phyloP scores from a whole-genome alignment of 805 yeast genomes.

The Wickerhamomyces silvicola region DNA sequence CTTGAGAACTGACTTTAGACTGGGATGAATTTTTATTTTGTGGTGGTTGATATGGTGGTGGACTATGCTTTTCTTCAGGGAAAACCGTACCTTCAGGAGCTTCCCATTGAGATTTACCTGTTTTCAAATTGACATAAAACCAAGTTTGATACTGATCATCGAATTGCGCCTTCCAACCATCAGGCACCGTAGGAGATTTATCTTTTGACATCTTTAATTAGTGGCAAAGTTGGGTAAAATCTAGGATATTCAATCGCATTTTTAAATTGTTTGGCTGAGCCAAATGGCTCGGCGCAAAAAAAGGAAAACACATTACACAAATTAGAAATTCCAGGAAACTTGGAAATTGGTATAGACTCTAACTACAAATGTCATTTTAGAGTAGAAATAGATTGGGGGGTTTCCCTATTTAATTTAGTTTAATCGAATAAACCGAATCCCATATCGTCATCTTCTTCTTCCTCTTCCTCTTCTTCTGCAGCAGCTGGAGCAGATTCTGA shows the following conservation, averaged over 20 bases:
- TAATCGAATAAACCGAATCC: conserved; percentile 99
- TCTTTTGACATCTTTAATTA: conserved; percentile 2
- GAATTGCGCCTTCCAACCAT: conserved; percentile 70
- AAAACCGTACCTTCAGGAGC: conserved; percentile 58
- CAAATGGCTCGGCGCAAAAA: too few relatives aligned
- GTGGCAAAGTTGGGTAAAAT: too few relatives aligned
- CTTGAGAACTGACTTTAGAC: conserved; percentile 4
- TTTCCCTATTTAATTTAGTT: too few relatives aligned
- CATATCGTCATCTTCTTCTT: conserved; percentile 73
- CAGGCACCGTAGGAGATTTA: conserved; percentile 46
- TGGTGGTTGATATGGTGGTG: conserved; percentile 32
- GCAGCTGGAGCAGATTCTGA: conserved; percentile 67
- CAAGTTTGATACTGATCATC: conserved; percentile 65
- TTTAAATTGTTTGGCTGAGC: not conserved
- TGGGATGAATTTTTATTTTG: conserved; percentile 4
- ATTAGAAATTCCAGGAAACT: too few relatives aligned
- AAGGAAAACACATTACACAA: too few relatives aligned
- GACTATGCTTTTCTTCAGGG: conserved; percentile 28
- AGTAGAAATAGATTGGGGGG: too few relatives aligned
- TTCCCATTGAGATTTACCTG: conserved; percentile 88
- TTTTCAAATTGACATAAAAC: conserved; percentile 71
- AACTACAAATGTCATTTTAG: too few relatives aligned
- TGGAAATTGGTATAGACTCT: too few relatives aligned
- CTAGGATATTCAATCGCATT: not conserved
- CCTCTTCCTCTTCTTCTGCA: conserved; percentile 70